Conservation (phyloP, 2,329 filamentous ascomycete species). For the Colletotrichum salicis region DNA sequence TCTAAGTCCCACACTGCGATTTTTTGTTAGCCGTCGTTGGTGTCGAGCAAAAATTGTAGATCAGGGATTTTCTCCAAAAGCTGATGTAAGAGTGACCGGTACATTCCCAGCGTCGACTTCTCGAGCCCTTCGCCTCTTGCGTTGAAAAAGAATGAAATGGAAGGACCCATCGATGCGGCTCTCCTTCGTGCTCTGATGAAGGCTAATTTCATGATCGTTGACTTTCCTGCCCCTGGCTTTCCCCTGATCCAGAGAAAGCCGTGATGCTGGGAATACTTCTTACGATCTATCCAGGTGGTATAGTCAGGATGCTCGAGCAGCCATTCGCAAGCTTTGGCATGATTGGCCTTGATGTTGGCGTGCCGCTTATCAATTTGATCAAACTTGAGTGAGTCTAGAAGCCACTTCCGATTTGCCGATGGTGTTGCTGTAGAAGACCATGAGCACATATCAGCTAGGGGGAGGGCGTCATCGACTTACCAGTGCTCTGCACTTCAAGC, state of each 20-base stretch:
- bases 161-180: neutral
- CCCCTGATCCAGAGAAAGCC: slow-evolving; percentile 18
- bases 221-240: slow-evolving; percentile 11
- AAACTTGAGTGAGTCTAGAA: slow-evolving; percentile 36
- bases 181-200: neutral
- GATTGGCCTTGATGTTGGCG: slow-evolving; percentile 23
- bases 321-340: slow-evolving; percentile 38
- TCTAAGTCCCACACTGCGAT: neutral
- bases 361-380: slow-evolving; percentile 30
- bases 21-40: too few relatives aligned
- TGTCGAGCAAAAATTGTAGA: too few relatives aligned
- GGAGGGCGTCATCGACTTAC: neutral
- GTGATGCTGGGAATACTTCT: neutral
- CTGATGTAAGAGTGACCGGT: slow-evolving; percentile 60
- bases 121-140: slow-evolving; percentile 47
- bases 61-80: too few relatives aligned
- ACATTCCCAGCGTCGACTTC: slow-evolving; percentile 58
- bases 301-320: slow-evolving; percentile 29
- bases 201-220: slow-evolving; percentile 11
- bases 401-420: neutral
- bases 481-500: neutral
- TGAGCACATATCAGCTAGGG: neutral
- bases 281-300: slow-evolving; percentile 27
- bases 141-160: slow-evolving; percentile 34
- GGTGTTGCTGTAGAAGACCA: neutral